Base-by-base conservation (phyloP, 345 rosid genomes). In the Bruguiera gymnorhiza region DNA sequence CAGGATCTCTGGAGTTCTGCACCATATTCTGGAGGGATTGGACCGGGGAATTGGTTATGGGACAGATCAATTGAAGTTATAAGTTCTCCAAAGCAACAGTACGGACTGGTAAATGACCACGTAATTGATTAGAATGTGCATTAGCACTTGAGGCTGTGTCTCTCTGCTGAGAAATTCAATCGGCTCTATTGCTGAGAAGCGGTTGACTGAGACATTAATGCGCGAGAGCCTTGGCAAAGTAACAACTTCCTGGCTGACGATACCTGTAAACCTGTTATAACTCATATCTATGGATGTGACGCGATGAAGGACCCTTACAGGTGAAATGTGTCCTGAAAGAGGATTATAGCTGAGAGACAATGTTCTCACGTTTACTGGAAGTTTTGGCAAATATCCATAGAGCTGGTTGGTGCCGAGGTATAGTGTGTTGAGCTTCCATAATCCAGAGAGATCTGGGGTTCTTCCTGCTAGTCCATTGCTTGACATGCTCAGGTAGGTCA, bases 121-220 rank as follows among this genome's bases (percentile, higher is more conserved):
- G 85, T 68, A 86, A 30, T 50, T 62, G 76, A 76, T 85, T 88
- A 46, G 68, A 66, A 64, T 82, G 85, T 3, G 81, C 83, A 23
- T 86, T n/a, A 88, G 70, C 27, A 69, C 69, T 16, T 59, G 80
- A 62, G 86, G 87, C 7, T 64, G 82, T 15, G 83, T 64, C 24
- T 66, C 79, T 18, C 39, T 55, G 11, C 70, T 79, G 26, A 30
- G 57, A 62, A 66, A 60, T 30, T 54, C 27, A 5, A 72, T 46
- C 8, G 59, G 19, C 62, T 82, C 82, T 19, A 83, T 67, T 26
- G 71, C 74, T 66, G 78, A 74, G 64, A 89, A 73, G 58, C 68
- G 78, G 79, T 84, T 86, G 63, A 67, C 74, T 20, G 91, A 86
- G 54, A 80, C 81, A 59, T 86, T 82, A 9, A 85, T 57, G 36